These are phyloP conservation scores for Cladosporium austrohemisphaericum DNA, from an alignment of 2,329 filamentous ascomycete species.

Conservation along the genomic window DNA sequence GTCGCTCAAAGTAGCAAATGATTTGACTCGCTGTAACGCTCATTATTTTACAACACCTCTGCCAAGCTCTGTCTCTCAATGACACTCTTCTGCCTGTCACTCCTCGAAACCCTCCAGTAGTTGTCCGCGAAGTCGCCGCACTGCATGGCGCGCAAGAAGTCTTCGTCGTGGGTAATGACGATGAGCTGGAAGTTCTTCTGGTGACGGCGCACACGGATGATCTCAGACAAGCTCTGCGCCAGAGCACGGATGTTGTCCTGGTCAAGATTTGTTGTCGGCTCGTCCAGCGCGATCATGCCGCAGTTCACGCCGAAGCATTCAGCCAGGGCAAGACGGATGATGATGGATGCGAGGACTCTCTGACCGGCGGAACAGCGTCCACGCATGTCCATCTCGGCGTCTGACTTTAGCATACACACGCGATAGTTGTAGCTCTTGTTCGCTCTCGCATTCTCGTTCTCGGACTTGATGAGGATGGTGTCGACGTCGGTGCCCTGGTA, in stretches of 20 bases:
- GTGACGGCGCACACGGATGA: slow-evolving; percentile 76
- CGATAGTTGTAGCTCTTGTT: slow-evolving; percentile 95
- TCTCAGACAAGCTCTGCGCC: slow-evolving; percentile 77
- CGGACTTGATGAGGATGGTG: slow-evolving; percentile 89
- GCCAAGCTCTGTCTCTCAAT: slow-evolving; percentile 62
- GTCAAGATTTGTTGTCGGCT: slow-evolving; percentile 96
- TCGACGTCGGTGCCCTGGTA: slow-evolving; percentile 98
- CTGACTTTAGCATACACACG: slow-evolving; percentile 94
- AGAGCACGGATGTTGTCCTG: slow-evolving; percentile 89
- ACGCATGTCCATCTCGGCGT: slow-evolving; percentile 98
- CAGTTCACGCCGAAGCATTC: slow-evolving; percentile 97
- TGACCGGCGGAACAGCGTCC: slow-evolving; percentile 95
- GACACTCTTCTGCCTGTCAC: slow-evolving; percentile 79
- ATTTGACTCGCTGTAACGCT: background rate
- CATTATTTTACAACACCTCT: slow-evolving; percentile 10
- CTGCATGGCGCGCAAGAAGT: slow-evolving; percentile 89
- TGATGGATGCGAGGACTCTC: slow-evolving; percentile 93
- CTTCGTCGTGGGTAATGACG: slow-evolving; percentile 97
- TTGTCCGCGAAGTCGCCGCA: slow-evolving; percentile 89
- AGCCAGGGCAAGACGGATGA: slow-evolving; percentile 91
- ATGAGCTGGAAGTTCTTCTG: slow-evolving; percentile 97
- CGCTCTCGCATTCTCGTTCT: slow-evolving; percentile 70
- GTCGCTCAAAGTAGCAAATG: background rate
- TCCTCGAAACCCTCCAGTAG: slow-evolving; percentile 82
- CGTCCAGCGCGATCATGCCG: slow-evolving; percentile 92